Percentiles rank a stretch among this genome's conserved stretches.
Evolutionary conservation across 2,329 filamentous ascomycete genomes (phyloP).

Genomic region (Phoma sp.): DNA sequence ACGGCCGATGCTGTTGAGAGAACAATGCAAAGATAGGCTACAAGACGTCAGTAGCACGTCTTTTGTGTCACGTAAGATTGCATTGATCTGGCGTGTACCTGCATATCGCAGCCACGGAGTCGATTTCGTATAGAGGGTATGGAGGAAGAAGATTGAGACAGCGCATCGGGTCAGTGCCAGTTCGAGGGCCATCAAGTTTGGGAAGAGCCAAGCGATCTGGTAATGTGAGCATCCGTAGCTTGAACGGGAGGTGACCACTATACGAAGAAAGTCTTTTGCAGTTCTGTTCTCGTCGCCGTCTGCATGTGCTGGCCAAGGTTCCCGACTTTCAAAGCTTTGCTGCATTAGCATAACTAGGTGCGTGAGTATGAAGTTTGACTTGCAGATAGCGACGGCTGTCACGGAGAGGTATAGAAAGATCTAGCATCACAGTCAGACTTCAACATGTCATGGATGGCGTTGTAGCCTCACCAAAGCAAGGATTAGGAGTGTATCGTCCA

Average conservation of each 20-base stretch:
- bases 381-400: conserved; percentile 22
- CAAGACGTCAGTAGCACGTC: conserved; percentile 18
- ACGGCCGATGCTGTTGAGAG: conserved; percentile 19
- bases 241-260: background rate
- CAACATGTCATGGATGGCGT: background rate
- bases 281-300: conserved; percentile 11
- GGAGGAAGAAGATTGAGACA: conserved; percentile 35
- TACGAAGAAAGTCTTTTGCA: conserved; percentile 27
- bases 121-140: conserved; percentile 28
- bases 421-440: conserved; percentile 14
- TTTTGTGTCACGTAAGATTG: background rate
- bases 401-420: conserved; percentile 24
- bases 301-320: conserved; percentile 19
- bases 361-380: conserved; percentile 1
- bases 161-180: conserved; percentile 28
- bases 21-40: conserved; percentile 26
- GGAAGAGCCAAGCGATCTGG: conserved; percentile 31
- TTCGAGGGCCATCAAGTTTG: conserved; percentile 27
- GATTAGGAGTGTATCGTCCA: conserved; percentile 32
- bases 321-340: conserved; percentile 24
- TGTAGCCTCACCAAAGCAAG: conserved; percentile 24
- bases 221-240: conserved; percentile 5
- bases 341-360: background rate
- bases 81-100: conserved; percentile 20
- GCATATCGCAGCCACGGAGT: conserved; percentile 26